These are phyloP conservation scores for Hydrangea macrophylla DNA, from an alignment of 148 eudicot species.

Conservation along the genomic window DNA sequence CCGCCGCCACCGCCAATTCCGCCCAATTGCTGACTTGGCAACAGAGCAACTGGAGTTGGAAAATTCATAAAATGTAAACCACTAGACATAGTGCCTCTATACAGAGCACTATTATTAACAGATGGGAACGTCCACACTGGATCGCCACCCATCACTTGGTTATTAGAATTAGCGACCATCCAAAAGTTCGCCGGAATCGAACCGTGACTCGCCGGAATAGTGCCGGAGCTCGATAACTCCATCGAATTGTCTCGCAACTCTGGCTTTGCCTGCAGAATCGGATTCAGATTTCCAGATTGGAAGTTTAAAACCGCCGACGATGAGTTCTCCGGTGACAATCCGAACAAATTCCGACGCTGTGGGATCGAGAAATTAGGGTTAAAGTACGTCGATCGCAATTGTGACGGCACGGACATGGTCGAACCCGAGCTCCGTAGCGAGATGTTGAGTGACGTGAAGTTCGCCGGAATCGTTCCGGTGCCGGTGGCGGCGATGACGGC, in stretches of 20 bases:
- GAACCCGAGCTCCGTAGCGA: slow-evolving; percentile 90
- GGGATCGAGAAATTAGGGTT: slow-evolving; percentile 61
- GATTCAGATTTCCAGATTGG: slow-evolving; percentile 35
- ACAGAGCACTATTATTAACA: slow-evolving; percentile 46
- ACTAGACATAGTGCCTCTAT: slow-evolving; percentile 61
- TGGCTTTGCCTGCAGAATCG: slow-evolving; percentile 44
- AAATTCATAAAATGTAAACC: slow-evolving; percentile 94
- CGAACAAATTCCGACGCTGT: slow-evolving; percentile 55
- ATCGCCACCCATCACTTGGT: slow-evolving; percentile 50
- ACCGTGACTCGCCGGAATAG: slow-evolving; percentile 40
- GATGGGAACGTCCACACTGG: slow-evolving; percentile 81
- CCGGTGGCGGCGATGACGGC: slow-evolving; percentile 97
- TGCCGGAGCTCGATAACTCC: slow-evolving; percentile 43
- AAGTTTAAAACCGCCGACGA: slow-evolving; percentile 57
- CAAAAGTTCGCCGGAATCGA: slow-evolving; percentile 81
- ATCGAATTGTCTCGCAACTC: slow-evolving; percentile 45
- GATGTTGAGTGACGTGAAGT: slow-evolving; percentile 86
- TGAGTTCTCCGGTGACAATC: slow-evolving; percentile 29
- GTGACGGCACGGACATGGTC: slow-evolving; percentile 77
- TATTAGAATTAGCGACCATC: slow-evolving; percentile 60
- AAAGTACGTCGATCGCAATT: slow-evolving; percentile 67
- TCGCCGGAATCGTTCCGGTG: slow-evolving; percentile 95
- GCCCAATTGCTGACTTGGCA: slow-evolving; percentile 73
- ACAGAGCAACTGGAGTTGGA: slow-evolving; percentile 68
- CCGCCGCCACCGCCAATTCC: slow-evolving; percentile 26